phyloP scores from a whole-genome alignment of 768 basidiomycete genomes.

The Krasilnikovozyma curviuscula region DNA sequence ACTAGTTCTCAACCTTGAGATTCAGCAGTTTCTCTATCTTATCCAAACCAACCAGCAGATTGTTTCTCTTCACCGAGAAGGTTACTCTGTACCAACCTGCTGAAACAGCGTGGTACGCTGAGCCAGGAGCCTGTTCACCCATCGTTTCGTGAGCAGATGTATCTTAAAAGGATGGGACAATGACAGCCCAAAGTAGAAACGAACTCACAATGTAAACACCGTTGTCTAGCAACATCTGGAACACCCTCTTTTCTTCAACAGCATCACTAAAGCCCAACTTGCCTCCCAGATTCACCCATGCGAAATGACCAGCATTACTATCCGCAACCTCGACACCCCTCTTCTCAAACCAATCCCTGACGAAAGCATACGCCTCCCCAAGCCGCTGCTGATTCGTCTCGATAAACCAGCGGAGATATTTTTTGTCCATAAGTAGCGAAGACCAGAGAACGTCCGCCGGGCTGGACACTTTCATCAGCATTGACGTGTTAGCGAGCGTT shows the following conservation, averaged over 20 bases:
- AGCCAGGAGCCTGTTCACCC: constrained; percentile 20
- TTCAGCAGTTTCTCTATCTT: constrained; percentile 17
- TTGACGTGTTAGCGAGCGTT: constrained; percentile 21
- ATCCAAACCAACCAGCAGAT: constrained; percentile 19
- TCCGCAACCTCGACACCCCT: constrained; percentile 19
- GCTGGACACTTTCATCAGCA: constrained; percentile 23
- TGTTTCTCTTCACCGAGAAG: constrained; percentile 19
- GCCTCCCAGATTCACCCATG: constrained; percentile 22
- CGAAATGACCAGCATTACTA: constrained; percentile 23
- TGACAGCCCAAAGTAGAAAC: not conserved
- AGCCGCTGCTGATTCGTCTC: constrained; percentile 14
- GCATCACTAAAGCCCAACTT: constrained; percentile 17
- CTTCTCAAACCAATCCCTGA: constrained; percentile 19
- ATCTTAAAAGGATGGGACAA: too few relatives aligned
- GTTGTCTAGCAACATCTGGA: constrained; percentile 21
- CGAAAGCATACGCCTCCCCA: constrained; percentile 16
- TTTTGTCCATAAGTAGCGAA: not conserved
- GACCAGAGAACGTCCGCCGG: constrained; percentile 13
- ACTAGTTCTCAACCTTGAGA: too few relatives aligned
- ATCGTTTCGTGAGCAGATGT: too few relatives aligned
- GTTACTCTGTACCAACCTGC: constrained; percentile 22
- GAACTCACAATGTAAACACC: constrained; percentile 23
- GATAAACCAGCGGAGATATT: constrained; percentile 15
- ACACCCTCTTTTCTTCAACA: constrained; percentile 20
- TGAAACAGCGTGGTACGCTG: constrained; percentile 19